Evolutionary conservation across 805 yeast species (phyloP).

Genomic region (Wickerhamomyces hampshirensis): DNA sequence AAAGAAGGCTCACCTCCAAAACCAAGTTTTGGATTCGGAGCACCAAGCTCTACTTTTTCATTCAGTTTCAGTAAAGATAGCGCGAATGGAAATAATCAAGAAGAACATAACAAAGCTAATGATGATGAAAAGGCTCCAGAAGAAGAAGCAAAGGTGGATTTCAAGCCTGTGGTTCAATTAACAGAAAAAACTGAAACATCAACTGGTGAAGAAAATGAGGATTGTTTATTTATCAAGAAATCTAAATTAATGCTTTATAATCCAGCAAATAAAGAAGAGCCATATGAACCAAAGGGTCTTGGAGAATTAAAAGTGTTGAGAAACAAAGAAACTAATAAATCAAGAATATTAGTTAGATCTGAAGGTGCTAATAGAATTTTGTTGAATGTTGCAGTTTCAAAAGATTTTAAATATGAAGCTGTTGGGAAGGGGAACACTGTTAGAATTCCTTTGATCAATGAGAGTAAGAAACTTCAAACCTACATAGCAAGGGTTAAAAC

Average conservation of each 20-base stretch:
- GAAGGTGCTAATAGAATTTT: constrained; percentile 84
- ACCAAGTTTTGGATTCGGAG: background rate
- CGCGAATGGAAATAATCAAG: constrained; percentile 11
- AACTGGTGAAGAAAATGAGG: constrained; percentile 88
- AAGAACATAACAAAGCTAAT: constrained; percentile 17
- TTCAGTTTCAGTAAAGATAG: constrained; percentile 20
- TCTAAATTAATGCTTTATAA: constrained; percentile 66
- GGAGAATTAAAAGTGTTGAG: constrained; percentile 78
- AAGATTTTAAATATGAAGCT: constrained; percentile 53
- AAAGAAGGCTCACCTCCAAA: too few relatives aligned
- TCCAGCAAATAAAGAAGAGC: constrained; percentile 37
- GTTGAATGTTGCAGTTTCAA: constrained; percentile 58
- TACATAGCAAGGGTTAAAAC: constrained; percentile 76
- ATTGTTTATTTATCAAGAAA: constrained; percentile 53
- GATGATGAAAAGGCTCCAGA: constrained; percentile 35
- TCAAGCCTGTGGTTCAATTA: constrained; percentile 38
- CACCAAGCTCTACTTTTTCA: constrained; percentile 3
- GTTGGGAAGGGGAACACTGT: constrained; percentile 64
- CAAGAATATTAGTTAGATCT: constrained; percentile 75
- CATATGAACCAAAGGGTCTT: constrained; percentile 62
- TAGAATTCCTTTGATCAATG: constrained; percentile 55
- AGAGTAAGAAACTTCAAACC: constrained; percentile 55
- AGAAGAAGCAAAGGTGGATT: constrained; percentile 45
- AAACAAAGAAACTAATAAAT: constrained; percentile 50
- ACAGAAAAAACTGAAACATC: constrained; percentile 48